Evolutionary conservation across 2,329 filamentous ascomycete species (phyloP), one percentile per base, ranked within the genome.

Genomic region (Paraconiothyrium sp.): DNA sequence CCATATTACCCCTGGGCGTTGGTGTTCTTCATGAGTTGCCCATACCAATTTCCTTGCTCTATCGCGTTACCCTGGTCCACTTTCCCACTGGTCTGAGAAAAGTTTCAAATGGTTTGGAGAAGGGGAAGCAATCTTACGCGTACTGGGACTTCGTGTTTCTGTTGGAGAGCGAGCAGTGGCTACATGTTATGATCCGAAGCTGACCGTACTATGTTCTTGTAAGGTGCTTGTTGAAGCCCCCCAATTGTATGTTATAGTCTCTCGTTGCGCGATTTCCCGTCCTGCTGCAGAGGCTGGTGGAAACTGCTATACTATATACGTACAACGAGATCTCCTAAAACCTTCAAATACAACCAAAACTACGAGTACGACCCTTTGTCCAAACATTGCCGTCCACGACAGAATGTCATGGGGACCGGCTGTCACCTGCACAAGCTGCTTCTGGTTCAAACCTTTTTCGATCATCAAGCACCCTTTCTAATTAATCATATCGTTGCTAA

Each of bases 221-320:
- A 22, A 52, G 46, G 39, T 48, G 54, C 24, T 27, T 30, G 34
- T 10, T 16, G 37, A 10, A 16, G 39, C 16, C 24, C 27, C 20
- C 16, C 39, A 20, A 39, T 62, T 70, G 67, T 70, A 70, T 54
- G 64, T 61, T 67, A 68, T 66, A 70, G 61, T 68, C 66, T 68
- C 61, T 70, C 66, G 46, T 64, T 68, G 58, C 14, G 60, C 32
- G 49, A 37, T 51, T 32, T 14, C 14, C 20, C 35, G 47, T 39
- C 48, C 27, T n/a, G 24, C 34, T 39, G 37, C 48, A 34, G 48
- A 30, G 24, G 54, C 30, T 52, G 47, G 14, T 11, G 14, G 22
- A 14, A 32, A 47, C 5, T 20, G n/a, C 14, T 20, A 41, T 9
- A 41, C 39, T n/a, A 41, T 41, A 41, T 41, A 39, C 10, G 37